These are phyloP conservation scores for Yamadazyma phyllophila DNA, from an alignment of 805 yeast genomes.

Conservation along the genomic window DNA sequence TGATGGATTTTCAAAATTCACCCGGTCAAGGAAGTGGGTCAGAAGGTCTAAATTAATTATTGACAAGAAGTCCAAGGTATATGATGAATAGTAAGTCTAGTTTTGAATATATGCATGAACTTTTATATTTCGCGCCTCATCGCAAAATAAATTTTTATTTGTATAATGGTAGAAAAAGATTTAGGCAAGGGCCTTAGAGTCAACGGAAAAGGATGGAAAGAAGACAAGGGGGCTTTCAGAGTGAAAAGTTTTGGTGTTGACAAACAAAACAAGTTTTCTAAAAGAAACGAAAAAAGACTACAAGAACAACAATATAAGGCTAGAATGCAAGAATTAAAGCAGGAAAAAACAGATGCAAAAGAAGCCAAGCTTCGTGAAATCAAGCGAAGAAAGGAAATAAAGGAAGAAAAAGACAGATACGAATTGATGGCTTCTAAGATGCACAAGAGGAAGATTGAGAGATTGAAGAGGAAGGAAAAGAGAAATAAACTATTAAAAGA, in stretches of 20 bases:
- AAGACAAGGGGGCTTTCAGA: conserved; percentile 64
- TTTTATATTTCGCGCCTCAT: background rate
- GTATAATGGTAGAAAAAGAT: conserved; percentile 1
- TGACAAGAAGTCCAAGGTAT: conserved; percentile 19
- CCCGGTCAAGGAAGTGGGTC: conserved; percentile 51
- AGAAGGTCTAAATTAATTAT: conserved; percentile 42
- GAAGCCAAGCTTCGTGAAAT: conserved; percentile 52
- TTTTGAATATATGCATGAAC: background rate
- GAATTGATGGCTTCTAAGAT: conserved; percentile 79
- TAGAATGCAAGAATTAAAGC: conserved; percentile 68
- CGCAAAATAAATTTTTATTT: conserved; percentile 4
- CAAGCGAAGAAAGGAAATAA: conserved; percentile 73
- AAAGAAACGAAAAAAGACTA: conserved; percentile 62
- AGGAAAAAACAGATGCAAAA: conserved; percentile 67
- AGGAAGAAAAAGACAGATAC: conserved; percentile 87
- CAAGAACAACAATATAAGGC: conserved; percentile 67
- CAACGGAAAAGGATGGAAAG: conserved; percentile 76
- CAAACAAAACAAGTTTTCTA: conserved; percentile 54
- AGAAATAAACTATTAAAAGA: conserved; percentile 91
- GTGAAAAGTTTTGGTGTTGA: conserved; percentile 58
- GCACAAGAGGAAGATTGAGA: conserved; percentile 89
- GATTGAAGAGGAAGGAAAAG: conserved; percentile 88
- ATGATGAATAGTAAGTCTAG: conserved; percentile 3
- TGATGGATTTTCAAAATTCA: conserved; percentile 51
- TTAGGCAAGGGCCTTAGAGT: conserved; percentile 45